phyloP scores from a whole-genome alignment of 2,329 filamentous ascomycete species.

The Verticillium nonalfalfae region DNA sequence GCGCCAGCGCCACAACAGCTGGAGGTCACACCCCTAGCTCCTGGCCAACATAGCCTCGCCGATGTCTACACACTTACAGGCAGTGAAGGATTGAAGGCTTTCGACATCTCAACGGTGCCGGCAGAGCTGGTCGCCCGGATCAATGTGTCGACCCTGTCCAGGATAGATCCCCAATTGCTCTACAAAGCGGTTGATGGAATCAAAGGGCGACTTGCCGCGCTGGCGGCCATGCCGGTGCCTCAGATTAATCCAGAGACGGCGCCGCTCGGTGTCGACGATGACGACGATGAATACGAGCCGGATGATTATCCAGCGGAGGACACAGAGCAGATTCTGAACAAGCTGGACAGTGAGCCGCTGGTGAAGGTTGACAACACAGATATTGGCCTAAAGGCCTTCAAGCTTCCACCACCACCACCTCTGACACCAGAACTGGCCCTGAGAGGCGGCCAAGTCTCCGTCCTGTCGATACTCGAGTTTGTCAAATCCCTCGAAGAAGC shows the following conservation, averaged over 20 bases:
- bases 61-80: slow-evolving; percentile 82
- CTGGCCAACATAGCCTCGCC: slow-evolving; percentile 71
- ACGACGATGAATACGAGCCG: slow-evolving; percentile 84
- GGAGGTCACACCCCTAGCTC: slow-evolving; percentile 63
- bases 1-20: slow-evolving; percentile 34
- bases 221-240: slow-evolving; percentile 37
- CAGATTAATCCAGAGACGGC: slow-evolving; percentile 51
- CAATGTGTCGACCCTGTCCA: slow-evolving; percentile 69
- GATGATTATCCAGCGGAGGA: slow-evolving; percentile 75
- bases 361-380: slow-evolving; percentile 41
- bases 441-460: slow-evolving; percentile 68
- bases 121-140: slow-evolving; percentile 72
- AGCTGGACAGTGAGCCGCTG: slow-evolving; percentile 56
- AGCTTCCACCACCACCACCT: slow-evolving; percentile 68
- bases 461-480: slow-evolving; percentile 72
- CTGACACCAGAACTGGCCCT: slow-evolving; percentile 65
- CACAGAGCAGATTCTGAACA: slow-evolving; percentile 70
- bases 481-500: slow-evolving; percentile 67
- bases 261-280: slow-evolving; percentile 61
- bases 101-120: slow-evolving; percentile 78
- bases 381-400: slow-evolving; percentile 70
- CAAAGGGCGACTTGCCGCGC: slow-evolving; percentile 38
- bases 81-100: slow-evolving; percentile 66
- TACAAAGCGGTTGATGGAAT: slow-evolving; percentile 66
- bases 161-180: slow-evolving; percentile 62